Base-by-base conservation (phyloP, 1,284 basidiomycete species). In the Cutaneotrichosporon sp. region DNA sequence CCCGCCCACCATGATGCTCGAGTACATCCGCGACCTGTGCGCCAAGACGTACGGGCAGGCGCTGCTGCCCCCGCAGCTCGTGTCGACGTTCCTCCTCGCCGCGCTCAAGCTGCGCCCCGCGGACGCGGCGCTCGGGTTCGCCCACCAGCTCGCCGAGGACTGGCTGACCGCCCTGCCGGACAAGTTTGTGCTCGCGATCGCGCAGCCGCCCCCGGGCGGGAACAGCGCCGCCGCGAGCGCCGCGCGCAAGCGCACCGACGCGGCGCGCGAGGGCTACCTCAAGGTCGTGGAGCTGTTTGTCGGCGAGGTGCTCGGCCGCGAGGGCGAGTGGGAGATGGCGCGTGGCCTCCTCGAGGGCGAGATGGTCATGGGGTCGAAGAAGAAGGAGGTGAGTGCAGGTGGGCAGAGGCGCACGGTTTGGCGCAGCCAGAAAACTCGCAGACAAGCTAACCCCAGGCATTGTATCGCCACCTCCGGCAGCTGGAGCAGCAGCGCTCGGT, bases 291-390 rank as follows among this genome's bases (percentile, higher is more conserved):
- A 78, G 67, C 63, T 78, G 49, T 78, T 77, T 55, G 72, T 76
- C 16, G 74, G 75, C 47, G 76, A 78, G 65, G 70, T 78, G 0
- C 61, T 78, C 47, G 67, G 62, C 11, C 66, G 72, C 47, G 75
- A 77, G 63, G 74, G 72, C 20, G 76, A 78, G 60, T 78, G 68
- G 68, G 76, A 77, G 62, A 78, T 78, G 76, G 76, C 75, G 1
- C 63, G 73, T 29, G 73, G 69, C 4, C 69, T 78, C 24, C 61
- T 78, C 52, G 75, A 77, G 46, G 73, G 75, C 27, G 76, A 78
- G 27, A 65, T 60, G 43, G 65, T 78, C 16, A 68, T 78, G 70
- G 63, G 68, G 18, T 71, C 71, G 7, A 77, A 75, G 67, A 70
- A 74, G 52, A 78, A 78, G 66, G 76, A 78, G 67, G 75, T 75